These are phyloP conservation scores for Dothideomycetes sp. DNA, from an alignment of 2,329 filamentous ascomycete genomes.

Conservation along the genomic window DNA sequence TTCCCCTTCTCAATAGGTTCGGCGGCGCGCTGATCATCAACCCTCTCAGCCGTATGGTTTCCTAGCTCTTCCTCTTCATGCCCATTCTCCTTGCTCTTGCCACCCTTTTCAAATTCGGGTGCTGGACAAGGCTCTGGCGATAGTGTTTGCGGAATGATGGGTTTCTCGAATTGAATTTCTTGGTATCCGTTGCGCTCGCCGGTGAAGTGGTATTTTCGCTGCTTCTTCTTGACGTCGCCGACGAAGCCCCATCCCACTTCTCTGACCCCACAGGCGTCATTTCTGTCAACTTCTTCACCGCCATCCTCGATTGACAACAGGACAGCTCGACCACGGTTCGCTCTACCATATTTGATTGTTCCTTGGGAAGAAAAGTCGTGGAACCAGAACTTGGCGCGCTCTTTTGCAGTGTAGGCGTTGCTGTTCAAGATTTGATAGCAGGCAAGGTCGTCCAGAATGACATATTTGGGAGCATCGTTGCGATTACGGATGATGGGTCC, in stretches of 20 bases:
- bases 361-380: constrained; percentile 27
- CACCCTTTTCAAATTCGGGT: too few relatives aligned
- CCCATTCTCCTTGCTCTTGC: too few relatives aligned
- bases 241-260: constrained; percentile 11
- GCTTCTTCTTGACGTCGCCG: constrained; percentile 10
- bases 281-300: constrained; percentile 8
- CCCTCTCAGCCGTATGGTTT: too few relatives aligned
- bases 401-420: constrained; percentile 16
- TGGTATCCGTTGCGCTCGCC: constrained; percentile 12
- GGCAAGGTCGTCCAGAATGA: constrained; percentile 30
- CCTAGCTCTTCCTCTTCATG: too few relatives aligned
- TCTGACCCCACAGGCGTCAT: constrained; percentile 10
- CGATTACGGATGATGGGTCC: constrained; percentile 16
- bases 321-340: constrained; percentile 27
- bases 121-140: too few relatives aligned
- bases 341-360: constrained; percentile 19
- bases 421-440: constrained; percentile 23
- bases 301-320: constrained; percentile 11
- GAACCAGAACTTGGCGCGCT: constrained; percentile 22
- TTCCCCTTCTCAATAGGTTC: too few relatives aligned
- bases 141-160: too few relatives aligned
- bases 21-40: too few relatives aligned
- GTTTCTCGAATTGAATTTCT: not conserved
- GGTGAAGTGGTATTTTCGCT: constrained; percentile 16
- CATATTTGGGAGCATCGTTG: constrained; percentile 24